Base-by-base conservation (phyloP, 345 rosid species). In the Citrus maxima region DNA sequence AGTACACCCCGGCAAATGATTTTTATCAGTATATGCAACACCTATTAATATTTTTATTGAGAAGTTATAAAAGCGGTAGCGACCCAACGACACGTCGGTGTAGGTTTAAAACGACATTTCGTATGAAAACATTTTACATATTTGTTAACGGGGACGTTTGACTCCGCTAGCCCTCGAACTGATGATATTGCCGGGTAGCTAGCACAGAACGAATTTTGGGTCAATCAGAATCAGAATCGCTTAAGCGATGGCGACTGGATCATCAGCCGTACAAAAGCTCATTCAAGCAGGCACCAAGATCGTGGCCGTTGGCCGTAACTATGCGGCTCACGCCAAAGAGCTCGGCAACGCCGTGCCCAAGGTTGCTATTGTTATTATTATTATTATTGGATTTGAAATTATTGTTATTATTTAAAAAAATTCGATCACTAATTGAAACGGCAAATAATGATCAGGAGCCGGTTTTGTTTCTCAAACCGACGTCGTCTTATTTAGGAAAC, bases 301-400 rank as follows among this genome's bases (percentile, higher is more conserved):
- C 88, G 91, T 96, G 40, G 98, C 90, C 83, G 99, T 96, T 38
- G 98, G 98, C 67, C 98, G 97, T 16, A 96, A 96, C 88, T 96
- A 96, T 81, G 92, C 89, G 28, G 97, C 99, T 1, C 99, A 96
- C 80, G 97, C 99, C 82, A 91, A 90, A 82, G 99, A 96, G 30
- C 97, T 96, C 60, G 98, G 98, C 79, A 92, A 91, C 88, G 88
- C 99, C 64, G 89, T 94, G 68, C 97, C 98, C 58, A 93, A 91
- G 95, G 98, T 91, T 77, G 46, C 18, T 10, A 18, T 51, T 18
- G 18, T 13, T 13, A 46, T 18, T 54, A 18, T 54, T n/a, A 66
- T 66, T 42, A 7, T 37, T 37, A 7, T 66, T 42, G 25, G 3
- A 24, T 34, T 34, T 54, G 14, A 25, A 10, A 7, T 32, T 18